phyloP scores from a whole-genome alignment of 768 basidiomycete species.

The Wakefieldia striispora region DNA sequence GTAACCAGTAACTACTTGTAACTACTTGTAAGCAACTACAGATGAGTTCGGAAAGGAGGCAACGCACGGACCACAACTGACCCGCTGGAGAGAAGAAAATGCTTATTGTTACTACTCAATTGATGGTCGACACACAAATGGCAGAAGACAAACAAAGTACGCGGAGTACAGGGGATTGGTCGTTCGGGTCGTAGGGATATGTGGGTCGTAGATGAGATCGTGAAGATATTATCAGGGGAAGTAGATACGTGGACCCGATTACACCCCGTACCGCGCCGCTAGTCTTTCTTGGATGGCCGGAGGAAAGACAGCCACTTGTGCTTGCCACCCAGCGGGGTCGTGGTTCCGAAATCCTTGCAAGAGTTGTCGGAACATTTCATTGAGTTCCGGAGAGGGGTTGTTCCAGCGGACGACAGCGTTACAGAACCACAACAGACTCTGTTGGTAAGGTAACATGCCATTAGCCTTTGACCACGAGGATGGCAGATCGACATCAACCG shows the following conservation, averaged over 20 bases:
- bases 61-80: conserved; percentile 17
- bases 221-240: conserved; percentile 6
- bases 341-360: conserved; percentile 89
- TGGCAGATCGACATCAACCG: conserved; percentile 22
- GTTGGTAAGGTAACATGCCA: neutral
- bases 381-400: conserved; percentile 85
- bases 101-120: conserved; percentile 29
- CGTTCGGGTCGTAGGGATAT: conserved; percentile 14
- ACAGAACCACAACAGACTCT: conserved; percentile 97
- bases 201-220: conserved; percentile 13
- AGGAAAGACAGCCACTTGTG: conserved; percentile 81
- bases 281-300: conserved; percentile 87
- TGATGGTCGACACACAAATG: conserved; percentile 31
- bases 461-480: conserved; percentile 5
- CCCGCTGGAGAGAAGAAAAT: conserved; percentile 4
- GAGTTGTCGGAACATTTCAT: conserved; percentile 90
- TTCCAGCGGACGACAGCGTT: conserved; percentile 97
- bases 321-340: conserved; percentile 81
- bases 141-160: conserved; percentile 14
- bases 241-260: conserved; percentile 18
- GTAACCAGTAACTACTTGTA: conserved; percentile 22
- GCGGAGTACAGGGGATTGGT: conserved; percentile 2
- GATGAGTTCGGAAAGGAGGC: conserved; percentile 15
- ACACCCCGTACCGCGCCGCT: conserved; percentile 84
- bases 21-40: conserved; percentile 34